These are phyloP conservation scores for Cucurbita argyrosperma DNA, from an alignment of 306 rosid genomes.

Conservation along the genomic window DNA sequence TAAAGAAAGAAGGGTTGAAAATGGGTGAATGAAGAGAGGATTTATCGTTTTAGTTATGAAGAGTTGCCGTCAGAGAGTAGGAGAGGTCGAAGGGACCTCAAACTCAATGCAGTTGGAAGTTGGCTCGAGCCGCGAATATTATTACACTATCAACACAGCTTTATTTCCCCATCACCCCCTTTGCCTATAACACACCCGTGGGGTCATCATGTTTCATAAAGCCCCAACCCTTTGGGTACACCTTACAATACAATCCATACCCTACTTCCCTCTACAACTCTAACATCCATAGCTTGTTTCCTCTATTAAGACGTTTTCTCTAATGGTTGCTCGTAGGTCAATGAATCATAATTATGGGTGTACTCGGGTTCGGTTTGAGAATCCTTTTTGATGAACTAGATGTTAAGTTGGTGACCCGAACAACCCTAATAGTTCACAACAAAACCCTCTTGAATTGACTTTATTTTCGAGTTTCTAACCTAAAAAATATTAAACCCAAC, in stretches of 20 bases:
- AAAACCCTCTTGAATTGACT: too few relatives aligned
- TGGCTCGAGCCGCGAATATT: not conserved
- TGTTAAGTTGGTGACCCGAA: too few relatives aligned
- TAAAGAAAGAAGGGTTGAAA: not conserved
- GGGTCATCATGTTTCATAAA: conserved; percentile 12
- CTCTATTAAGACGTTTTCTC: not conserved
- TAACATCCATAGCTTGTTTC: not conserved
- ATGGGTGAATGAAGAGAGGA: not conserved
- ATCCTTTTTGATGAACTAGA: too few relatives aligned
- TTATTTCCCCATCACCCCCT: not conserved
- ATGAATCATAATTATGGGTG: not conserved
- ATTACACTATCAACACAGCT: not conserved
- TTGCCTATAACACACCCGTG: not conserved
- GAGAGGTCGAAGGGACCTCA: not conserved
- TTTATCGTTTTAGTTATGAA: not conserved
- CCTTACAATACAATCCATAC: not conserved
- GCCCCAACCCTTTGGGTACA: not conserved
- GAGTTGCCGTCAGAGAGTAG: not conserved
- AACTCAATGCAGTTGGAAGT: not conserved
- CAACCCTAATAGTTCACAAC: too few relatives aligned
- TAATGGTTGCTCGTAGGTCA: not conserved
- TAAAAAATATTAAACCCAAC: too few relatives aligned
- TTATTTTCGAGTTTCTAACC: too few relatives aligned
- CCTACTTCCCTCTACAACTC: not conserved
- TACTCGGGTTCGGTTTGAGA: too few relatives aligned